Percentiles rank a stretch among this genome's conserved stretches.
phyloP scores from a whole-genome alignment of 78 protist species.

The Dictyostelium firmibasis region DNA sequence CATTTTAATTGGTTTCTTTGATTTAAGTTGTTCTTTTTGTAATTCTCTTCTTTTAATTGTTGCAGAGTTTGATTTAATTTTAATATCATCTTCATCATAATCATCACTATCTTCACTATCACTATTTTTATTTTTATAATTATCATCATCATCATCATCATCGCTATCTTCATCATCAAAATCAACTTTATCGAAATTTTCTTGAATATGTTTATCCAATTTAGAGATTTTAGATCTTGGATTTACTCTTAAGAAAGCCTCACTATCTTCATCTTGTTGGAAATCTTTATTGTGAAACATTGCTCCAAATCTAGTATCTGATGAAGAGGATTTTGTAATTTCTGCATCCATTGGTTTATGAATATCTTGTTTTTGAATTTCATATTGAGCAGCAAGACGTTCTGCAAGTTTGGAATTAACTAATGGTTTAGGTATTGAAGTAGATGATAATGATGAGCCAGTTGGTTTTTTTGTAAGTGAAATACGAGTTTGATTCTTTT shows the following conservation, averaged over 20 bases:
- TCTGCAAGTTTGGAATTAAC: conserved; percentile 80
- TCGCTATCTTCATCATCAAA: conserved; percentile 46
- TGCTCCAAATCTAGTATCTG: conserved; percentile 77
- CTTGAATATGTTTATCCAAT: conserved; percentile 35
- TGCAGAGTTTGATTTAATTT: background rate
- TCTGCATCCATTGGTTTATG: background rate
- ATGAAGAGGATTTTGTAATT: background rate
- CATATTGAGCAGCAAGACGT: background rate
- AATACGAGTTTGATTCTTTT: conserved; percentile 71
- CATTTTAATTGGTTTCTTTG: conserved; percentile 21
- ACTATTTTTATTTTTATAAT: background rate
- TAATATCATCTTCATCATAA: conserved; percentile 12
- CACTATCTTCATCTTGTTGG: conserved; percentile 33
- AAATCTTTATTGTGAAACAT: conserved; percentile 48
- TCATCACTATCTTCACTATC: background rate
- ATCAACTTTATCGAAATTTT: conserved; percentile 35
- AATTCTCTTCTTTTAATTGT: background rate
- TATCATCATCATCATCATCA: background rate
- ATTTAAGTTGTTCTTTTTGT: background rate
- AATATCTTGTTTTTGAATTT: conserved; percentile 2
- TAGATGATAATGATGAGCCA: background rate
- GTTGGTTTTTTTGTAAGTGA: conserved; percentile 19
- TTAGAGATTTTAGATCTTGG: conserved; percentile 34
- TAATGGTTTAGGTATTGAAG: conserved; percentile 1
- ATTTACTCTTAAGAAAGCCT: conserved; percentile 19